These are phyloP conservation scores for Penicillium samsonianum DNA, from an alignment of 495 filamentous ascomycete genomes.

Conservation along the genomic window DNA sequence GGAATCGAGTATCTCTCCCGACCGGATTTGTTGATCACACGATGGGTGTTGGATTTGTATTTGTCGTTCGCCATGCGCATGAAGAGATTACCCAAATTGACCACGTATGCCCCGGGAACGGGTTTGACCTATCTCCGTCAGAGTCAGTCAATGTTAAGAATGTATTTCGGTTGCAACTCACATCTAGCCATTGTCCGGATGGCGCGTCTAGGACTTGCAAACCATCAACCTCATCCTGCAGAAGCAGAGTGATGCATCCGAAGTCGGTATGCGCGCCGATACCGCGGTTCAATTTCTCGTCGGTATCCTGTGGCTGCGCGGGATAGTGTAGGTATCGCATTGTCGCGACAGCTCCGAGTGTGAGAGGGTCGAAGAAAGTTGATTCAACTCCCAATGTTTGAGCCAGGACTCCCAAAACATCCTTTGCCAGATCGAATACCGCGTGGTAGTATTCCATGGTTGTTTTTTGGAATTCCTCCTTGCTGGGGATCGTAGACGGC, in stretches of 20 bases:
- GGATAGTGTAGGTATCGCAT: conserved; percentile 47
- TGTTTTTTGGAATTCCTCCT: conserved; percentile 45
- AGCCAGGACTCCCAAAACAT: conserved; percentile 32
- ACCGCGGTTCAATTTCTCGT: conserved; percentile 40
- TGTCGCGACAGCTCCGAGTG: conserved; percentile 41
- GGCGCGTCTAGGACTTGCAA: conserved; percentile 54
- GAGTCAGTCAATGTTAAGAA: background rate
- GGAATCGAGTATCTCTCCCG: conserved; percentile 60
- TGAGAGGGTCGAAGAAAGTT: conserved; percentile 34
- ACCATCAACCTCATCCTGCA: conserved; percentile 52
- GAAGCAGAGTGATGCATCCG: conserved; percentile 45
- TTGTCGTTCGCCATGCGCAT: conserved; percentile 64
- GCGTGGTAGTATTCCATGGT: conserved; percentile 52
- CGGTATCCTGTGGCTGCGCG: conserved; percentile 44
- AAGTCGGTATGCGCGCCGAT: conserved; percentile 53
- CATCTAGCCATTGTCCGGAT: conserved; percentile 42
- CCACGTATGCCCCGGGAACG: conserved; percentile 50
- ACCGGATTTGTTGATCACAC: conserved; percentile 50
- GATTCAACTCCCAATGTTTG: conserved; percentile 39
- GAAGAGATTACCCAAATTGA: conserved; percentile 59
- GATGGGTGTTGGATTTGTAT: conserved; percentile 56
- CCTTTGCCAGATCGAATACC: conserved; percentile 35
- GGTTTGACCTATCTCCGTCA: conserved; percentile 45
- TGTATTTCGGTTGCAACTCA: conserved; percentile 18
- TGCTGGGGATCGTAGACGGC: conserved; percentile 43